These are phyloP conservation scores for Phylloboletellus chloephorus DNA, from an alignment of 1,284 basidiomycete species.

Conservation along the genomic window DNA sequence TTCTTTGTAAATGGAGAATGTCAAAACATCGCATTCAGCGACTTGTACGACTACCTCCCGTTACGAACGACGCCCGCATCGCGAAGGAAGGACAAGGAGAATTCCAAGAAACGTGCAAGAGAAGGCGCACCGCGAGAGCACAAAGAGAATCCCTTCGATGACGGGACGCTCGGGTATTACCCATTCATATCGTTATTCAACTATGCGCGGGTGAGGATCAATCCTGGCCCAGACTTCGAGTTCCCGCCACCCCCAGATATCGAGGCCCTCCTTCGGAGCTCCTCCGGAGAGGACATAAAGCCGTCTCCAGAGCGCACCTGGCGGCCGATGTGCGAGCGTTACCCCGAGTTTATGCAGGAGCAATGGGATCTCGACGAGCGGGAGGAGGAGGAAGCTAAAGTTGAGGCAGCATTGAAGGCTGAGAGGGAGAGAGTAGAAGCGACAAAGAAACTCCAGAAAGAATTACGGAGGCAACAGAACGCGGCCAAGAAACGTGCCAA, in stretches of 20 bases:
- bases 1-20: conserved; percentile 93
- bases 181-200: conserved; percentile 93
- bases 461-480: conserved; percentile 47
- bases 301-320: conserved; percentile 45
- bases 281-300: conserved; percentile 32
- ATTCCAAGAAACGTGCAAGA: conserved; percentile 45
- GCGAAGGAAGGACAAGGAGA: conserved; percentile 51
- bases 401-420: conserved; percentile 36
- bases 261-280: conserved; percentile 50
- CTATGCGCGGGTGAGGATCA: conserved; percentile 78
- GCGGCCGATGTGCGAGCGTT: conserved; percentile 74
- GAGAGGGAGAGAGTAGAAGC: conserved; percentile 42
- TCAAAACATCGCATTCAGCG: conserved; percentile 81
- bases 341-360: conserved; percentile 72
- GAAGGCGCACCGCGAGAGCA: conserved; percentile 68
- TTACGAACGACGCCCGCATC: conserved; percentile 59
- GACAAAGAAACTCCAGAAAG: conserved; percentile 45
- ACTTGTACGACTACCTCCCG: conserved; percentile 89
- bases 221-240: conserved; percentile 83
- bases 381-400: conserved; percentile 59
- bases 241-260: conserved; percentile 74
- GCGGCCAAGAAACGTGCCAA: conserved; percentile 49
- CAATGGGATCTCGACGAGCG: conserved; percentile 64
- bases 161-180: conserved; percentile 94
- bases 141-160: conserved; percentile 83